Evolutionary conservation across 2,329 filamentous ascomycete species (phyloP).

Genomic region (Trichoderma brevicompactum): DNA sequence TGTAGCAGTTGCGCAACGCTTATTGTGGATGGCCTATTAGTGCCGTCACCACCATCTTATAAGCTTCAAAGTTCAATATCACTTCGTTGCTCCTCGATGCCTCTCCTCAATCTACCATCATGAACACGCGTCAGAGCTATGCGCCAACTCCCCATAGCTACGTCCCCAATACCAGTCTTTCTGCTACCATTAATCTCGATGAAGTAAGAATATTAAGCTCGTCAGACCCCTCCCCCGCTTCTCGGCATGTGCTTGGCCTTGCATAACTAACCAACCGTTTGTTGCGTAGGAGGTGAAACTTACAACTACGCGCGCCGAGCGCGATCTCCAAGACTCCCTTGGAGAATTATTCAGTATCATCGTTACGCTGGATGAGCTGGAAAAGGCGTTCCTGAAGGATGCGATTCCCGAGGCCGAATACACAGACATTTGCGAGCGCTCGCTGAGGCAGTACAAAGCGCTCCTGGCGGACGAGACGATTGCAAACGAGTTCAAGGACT

Average conservation of each 20-base stretch:
- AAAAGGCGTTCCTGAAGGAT: constrained; percentile 96
- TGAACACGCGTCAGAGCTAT: constrained; percentile 71
- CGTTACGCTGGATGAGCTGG: constrained; percentile 89
- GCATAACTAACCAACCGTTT: constrained; percentile 29
- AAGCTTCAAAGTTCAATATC: constrained; percentile 12
- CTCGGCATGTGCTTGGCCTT: background rate
- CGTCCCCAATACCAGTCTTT: constrained; percentile 79
- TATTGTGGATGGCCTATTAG: background rate
- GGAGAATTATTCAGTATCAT: constrained; percentile 98
- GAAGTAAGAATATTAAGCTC: constrained; percentile 61
- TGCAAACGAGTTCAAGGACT: constrained; percentile 80
- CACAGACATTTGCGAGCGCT: constrained; percentile 91
- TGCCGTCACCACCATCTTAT: constrained; percentile 13
- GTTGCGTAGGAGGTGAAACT: constrained; percentile 84
- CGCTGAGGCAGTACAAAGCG: constrained; percentile 96
- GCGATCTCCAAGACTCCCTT: constrained; percentile 92
- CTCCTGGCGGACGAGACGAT: constrained; percentile 90
- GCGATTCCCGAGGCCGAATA: constrained; percentile 90
- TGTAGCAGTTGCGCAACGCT: too few relatives aligned
- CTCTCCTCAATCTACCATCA: constrained; percentile 42
- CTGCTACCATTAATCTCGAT: constrained; percentile 90
- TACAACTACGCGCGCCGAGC: constrained; percentile 81
- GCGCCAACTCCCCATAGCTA: constrained; percentile 91
- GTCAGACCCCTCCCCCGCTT: background rate
- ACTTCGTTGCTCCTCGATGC: constrained; percentile 37